Percentiles rank a stretch among this genome's conserved stretches.
phyloP scores from a whole-genome alignment of 208 protist species.

The Vickermania ingenoplastis region DNA sequence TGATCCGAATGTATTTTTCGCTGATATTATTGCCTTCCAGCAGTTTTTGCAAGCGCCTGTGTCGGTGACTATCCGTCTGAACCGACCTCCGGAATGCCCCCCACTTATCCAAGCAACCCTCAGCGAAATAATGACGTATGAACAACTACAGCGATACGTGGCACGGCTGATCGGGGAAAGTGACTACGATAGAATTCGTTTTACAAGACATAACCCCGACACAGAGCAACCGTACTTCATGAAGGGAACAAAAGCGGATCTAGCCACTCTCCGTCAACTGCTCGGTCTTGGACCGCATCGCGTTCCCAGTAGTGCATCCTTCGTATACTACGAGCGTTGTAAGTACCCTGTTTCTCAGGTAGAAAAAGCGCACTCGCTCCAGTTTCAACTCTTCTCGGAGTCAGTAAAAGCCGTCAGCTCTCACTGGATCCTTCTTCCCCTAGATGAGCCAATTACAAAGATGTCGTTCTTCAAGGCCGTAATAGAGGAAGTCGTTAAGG shows the following conservation, averaged over 20 bases:
- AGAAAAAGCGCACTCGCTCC: conserved; percentile 71
- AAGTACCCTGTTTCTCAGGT: conserved; percentile 82
- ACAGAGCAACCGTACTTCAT: conserved; percentile 82
- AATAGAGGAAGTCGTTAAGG: conserved; percentile 46
- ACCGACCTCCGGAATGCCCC: conserved; percentile 51
- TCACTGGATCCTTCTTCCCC: conserved; percentile 79
- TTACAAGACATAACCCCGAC: conserved; percentile 79
- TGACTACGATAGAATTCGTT: conserved; percentile 77
- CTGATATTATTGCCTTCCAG: conserved; percentile 68
- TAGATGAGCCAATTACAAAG: conserved; percentile 43
- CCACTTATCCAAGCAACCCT: conserved; percentile 57
- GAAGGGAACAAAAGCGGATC: conserved; percentile 69
- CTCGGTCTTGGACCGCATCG: conserved; percentile 51
- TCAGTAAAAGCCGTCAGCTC: conserved; percentile 56
- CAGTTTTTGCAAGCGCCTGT: conserved; percentile 63
- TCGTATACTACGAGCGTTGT: conserved; percentile 84
- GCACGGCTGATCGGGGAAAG: conserved; percentile 55
- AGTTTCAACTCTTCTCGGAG: conserved; percentile 76
- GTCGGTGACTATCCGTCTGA: conserved; percentile 66
- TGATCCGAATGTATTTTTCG: conserved; percentile 65
- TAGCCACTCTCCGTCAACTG: conserved; percentile 51
- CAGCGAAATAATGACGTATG: conserved; percentile 77
- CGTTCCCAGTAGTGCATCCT: conserved; percentile 28
- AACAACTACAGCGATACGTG: conserved; percentile 83
- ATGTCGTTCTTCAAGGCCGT: conserved; percentile 56